These are phyloP conservation scores for Gloeopeniophorella convolvens DNA, from an alignment of 768 basidiomycete genomes.

Conservation along the genomic window DNA sequence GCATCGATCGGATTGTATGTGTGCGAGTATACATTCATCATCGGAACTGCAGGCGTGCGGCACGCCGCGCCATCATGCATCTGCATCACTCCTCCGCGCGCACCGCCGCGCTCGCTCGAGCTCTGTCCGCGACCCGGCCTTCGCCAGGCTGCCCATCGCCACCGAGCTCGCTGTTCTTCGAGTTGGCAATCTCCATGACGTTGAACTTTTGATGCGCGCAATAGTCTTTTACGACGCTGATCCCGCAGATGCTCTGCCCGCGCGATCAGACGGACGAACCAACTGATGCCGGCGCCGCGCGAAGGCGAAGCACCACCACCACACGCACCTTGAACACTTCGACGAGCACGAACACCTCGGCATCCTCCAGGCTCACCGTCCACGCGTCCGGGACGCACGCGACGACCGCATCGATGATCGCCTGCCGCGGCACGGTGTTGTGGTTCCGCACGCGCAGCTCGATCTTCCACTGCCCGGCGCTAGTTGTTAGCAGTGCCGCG, in stretches of 20 bases:
- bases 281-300: too few relatives aligned
- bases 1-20: too few relatives aligned
- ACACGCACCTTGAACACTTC: conserved; percentile 77
- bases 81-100: not conserved
- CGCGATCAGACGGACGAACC: too few relatives aligned
- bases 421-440: conserved; percentile 52
- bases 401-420: conserved; percentile 61
- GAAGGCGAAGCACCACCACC: too few relatives aligned
- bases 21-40: too few relatives aligned
- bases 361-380: conserved; percentile 59
- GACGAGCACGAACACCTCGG: conserved; percentile 68
- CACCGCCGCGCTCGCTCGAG: not conserved
- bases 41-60: too few relatives aligned
- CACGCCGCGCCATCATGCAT: too few relatives aligned
- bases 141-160: conserved; percentile 31
- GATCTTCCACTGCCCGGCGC: conserved; percentile 61
- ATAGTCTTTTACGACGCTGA: conserved; percentile 69
- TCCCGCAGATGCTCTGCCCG: conserved; percentile 64
- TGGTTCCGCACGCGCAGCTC: conserved; percentile 74
- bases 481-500: not conserved
- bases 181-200: conserved; percentile 58
- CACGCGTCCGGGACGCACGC: conserved; percentile 63
- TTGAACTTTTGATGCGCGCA: conserved; percentile 72
- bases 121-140: conserved; percentile 25
- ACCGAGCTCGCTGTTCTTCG: too few relatives aligned